phyloP scores from a whole-genome alignment of 2,329 filamentous ascomycete genomes.

The Exutisphaerella laricina region DNA sequence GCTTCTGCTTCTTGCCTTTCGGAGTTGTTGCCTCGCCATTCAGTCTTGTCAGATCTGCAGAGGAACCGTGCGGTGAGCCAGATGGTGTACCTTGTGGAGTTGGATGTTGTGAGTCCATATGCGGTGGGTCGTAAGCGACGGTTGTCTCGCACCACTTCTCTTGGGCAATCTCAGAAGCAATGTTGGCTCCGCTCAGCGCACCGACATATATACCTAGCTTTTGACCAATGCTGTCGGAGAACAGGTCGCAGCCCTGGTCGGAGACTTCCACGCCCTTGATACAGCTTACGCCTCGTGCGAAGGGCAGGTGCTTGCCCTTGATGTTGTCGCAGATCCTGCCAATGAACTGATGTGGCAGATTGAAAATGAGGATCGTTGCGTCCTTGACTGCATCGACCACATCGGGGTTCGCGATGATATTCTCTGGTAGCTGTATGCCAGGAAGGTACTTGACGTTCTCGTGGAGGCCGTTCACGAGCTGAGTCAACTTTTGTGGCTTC shows the following conservation, averaged over 20 bases:
- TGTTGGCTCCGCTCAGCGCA: constrained; percentile 91
- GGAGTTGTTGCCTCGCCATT: constrained; percentile 29
- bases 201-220: constrained; percentile 94
- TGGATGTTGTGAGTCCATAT: constrained; percentile 74
- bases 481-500: constrained; percentile 77
- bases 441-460: constrained; percentile 99
- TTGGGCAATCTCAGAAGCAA: constrained; percentile 86
- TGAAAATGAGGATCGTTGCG: constrained; percentile 89
- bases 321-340: constrained; percentile 77
- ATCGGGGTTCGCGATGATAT: constrained; percentile 78
- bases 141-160: constrained; percentile 98
- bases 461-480: constrained; percentile 83
- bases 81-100: constrained; percentile 51
- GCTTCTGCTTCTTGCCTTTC: constrained; percentile 52
- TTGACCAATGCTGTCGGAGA: constrained; percentile 91
- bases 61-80: constrained; percentile 36
- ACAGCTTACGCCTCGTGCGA: constrained; percentile 88
- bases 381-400: constrained; percentile 73
- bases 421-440: constrained; percentile 73
- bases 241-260: constrained; percentile 77
- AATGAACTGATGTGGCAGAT: constrained; percentile 95
- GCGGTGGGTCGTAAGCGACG: constrained; percentile 88
- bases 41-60: constrained; percentile 33
- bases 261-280: constrained; percentile 97
- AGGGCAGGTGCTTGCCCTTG: constrained; percentile 83